Percentiles rank a stretch among this genome's conserved stretches.
Evolutionary conservation across 768 basidiomycete genomes (phyloP).

Genomic region (Glaciozyma martinii): DNA sequence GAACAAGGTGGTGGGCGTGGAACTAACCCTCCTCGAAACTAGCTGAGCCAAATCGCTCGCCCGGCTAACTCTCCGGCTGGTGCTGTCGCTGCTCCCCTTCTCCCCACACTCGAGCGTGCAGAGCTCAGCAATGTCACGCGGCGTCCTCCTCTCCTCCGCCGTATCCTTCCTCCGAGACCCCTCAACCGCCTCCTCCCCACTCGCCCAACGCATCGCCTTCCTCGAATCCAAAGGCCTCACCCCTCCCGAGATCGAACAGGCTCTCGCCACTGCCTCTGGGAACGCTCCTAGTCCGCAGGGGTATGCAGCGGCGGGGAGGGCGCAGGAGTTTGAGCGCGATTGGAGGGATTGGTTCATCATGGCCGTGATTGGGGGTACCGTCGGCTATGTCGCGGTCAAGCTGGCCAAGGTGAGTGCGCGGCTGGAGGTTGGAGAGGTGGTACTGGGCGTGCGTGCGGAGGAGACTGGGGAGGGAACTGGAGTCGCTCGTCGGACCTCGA

Average conservation of each 20-base stretch:
- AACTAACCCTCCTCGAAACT: too few species aligned
- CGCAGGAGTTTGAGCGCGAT: conserved; percentile 45
- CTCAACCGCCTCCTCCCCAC: conserved; percentile 53
- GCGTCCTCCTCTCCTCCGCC: conserved; percentile 21
- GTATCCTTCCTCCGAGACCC: conserved; percentile 36
- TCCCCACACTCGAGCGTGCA: too few species aligned
- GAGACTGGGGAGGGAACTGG: too few species aligned
- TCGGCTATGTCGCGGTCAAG: conserved; percentile 68
- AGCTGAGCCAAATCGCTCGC: too few species aligned
- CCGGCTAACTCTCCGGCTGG: too few species aligned
- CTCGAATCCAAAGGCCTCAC: conserved; percentile 90
- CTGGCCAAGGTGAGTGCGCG: conserved; percentile 57
- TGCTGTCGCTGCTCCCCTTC: too few species aligned
- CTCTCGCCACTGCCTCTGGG: conserved; percentile 55
- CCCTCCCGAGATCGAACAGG: conserved; percentile 71
- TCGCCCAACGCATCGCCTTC: conserved; percentile 81
- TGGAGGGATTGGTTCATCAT: conserved; percentile 99
- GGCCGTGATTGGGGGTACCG: conserved; percentile 75
- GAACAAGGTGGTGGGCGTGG: too few species aligned
- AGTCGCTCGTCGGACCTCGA: too few species aligned
- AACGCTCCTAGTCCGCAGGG: neutral
- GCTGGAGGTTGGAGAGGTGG: neutral
- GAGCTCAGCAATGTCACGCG: neutral
- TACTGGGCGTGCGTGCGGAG: neutral
- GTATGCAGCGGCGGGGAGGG: conserved; percentile 1